Evolutionary conservation across 1,139 yeast species (phyloP).

Genomic region (Pichia sp.): DNA sequence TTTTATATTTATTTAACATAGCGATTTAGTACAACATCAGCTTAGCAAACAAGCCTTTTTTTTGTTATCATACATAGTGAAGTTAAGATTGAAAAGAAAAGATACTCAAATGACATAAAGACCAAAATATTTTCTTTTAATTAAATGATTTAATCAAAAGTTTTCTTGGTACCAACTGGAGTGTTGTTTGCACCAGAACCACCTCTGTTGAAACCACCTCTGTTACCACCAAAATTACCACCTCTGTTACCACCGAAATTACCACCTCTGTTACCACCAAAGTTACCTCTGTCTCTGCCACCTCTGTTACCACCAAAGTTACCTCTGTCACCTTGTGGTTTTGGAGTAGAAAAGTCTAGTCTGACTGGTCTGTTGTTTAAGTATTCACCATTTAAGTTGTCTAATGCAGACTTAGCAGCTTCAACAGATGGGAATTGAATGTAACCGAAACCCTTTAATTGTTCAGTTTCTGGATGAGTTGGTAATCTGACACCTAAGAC

Average conservation of each 20-base stretch:
- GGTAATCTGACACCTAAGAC: constrained; percentile 90
- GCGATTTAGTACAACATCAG: no score
- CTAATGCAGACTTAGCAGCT: constrained; percentile 86
- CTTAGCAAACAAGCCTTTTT: no score
- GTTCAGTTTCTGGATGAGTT: constrained; percentile 97
- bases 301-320: constrained; percentile 19
- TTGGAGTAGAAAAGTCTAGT: constrained; percentile 91
- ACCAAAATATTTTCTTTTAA: no score
- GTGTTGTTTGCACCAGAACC: constrained; percentile 51
- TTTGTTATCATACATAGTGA: background rate
- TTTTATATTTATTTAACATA: no score
- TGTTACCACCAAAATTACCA: constrained; percentile 36
- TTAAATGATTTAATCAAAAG: constrained; percentile 46
- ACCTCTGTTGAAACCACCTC: constrained; percentile 35
- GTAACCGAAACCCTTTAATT: constrained; percentile 98
- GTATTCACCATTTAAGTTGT: constrained; percentile 81
- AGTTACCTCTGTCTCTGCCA: constrained; percentile 15
- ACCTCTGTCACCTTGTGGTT: constrained; percentile 31
- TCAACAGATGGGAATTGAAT: constrained; percentile 83
- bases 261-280: constrained; percentile 15
- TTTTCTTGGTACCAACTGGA: constrained; percentile 65
- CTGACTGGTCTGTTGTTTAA: constrained; percentile 91
- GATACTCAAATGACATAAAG: background rate
- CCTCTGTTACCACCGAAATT: constrained; percentile 33
- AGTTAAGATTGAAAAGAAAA: background rate